Base-by-base conservation (phyloP, 2,329 filamentous ascomycete genomes). In the Talaromyces atroroseus region DNA sequence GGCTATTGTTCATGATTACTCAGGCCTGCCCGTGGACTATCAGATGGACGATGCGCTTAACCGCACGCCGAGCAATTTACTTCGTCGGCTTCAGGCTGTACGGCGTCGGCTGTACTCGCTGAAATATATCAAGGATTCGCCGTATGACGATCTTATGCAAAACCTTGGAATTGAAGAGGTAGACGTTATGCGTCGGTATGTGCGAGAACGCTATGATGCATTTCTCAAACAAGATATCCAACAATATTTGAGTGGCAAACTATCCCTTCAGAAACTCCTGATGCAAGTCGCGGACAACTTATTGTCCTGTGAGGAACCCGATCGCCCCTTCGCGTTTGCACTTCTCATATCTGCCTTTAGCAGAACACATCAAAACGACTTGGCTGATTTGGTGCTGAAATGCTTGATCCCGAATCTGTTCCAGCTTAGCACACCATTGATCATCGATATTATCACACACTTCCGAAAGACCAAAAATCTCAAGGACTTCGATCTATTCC, bases 391-490 rank as follows among this genome's bases (percentile, higher is more conserved):
- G 61, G 60, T 74, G 20, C 61, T 76, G 29, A 68, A 68, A 42
- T 68, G 71, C 45, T 49, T 76, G 24, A 58, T 76, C 24, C 70
- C 71, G 2, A 65, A 74, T 59, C 62, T 65, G n/a, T 74, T 74
- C 50, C 63, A 64, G 14, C 52, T 76, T 44, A 71, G 58, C 40
- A 61, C 66, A 2, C 66, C 72, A 2, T 60, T 74, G 20, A 71
- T 75, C 26, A 63, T 71, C 40, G 63, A 70, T 0, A 71, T 72
- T 5, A 32, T 76, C 26, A 66, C 64, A 12, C 74, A 69, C 55
- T 74, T 66, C 57, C 70, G 69, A 46, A 75, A 73, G 58, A 66
- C 69, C 1, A 73, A 71, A 54, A 71, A 76, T 45, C 64, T 76
- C 3, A 70, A 68, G 44, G 65, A 66, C n/a, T 75, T 75, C 42